These are phyloP conservation scores for Acmispon strigosus DNA, from an alignment of 306 rosid species.

Conservation along the genomic window DNA sequence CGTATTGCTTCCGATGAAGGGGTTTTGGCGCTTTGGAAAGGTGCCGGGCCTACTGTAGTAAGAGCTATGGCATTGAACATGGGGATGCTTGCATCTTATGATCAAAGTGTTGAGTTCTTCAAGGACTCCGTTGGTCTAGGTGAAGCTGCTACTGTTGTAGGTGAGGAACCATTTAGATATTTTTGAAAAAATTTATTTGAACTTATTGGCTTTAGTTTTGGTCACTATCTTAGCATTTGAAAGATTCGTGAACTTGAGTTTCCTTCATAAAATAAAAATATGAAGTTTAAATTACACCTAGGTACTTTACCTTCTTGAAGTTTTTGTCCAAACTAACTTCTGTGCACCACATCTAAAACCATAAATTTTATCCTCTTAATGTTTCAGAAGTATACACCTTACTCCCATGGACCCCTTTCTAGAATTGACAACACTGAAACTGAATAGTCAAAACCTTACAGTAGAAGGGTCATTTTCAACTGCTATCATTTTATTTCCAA, in stretches of 20 bases:
- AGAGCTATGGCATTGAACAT: constrained; percentile 99
- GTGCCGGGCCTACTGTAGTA: constrained; percentile 98
- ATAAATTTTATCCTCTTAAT: neutral
- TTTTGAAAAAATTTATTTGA: neutral
- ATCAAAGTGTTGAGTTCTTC: constrained; percentile 90
- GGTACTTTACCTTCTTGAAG: neutral
- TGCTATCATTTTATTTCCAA: neutral
- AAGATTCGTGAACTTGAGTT: neutral
- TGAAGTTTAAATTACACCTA: neutral
- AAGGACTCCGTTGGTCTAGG: constrained; percentile 81
- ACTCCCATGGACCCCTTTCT: neutral
- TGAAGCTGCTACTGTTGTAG: constrained; percentile 71
- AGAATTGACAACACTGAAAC: neutral
- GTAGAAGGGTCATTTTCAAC: neutral
- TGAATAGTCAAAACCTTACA: neutral
- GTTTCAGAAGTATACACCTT: neutral
- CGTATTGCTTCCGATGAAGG: constrained; percentile 88
- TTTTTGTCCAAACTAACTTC: neutral
- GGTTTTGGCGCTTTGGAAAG: constrained; percentile 93
- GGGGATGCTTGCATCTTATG: constrained; percentile 99
- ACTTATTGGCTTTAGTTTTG: neutral
- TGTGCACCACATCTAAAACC: neutral
- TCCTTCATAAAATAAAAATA: neutral
- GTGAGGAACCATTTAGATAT: constrained; percentile 29
- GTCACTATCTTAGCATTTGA: neutral